Percentiles rank a stretch among this genome's conserved stretches.
phyloP scores from a whole-genome alignment of 768 basidiomycete species.

The Cystofilobasidium bisporidii region DNA sequence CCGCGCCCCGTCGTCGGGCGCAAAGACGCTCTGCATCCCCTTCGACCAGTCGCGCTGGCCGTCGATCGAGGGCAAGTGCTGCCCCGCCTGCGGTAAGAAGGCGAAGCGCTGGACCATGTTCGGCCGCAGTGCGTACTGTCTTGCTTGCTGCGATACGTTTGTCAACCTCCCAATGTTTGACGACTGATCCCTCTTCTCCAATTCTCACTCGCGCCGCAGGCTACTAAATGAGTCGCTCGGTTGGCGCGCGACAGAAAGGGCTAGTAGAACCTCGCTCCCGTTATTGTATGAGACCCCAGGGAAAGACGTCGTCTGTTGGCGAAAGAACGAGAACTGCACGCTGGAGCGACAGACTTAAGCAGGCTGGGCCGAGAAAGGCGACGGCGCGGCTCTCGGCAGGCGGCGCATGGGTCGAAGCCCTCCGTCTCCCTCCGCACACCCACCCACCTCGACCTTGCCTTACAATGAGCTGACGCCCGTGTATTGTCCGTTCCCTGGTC shows the following conservation, averaged over 20 bases:
- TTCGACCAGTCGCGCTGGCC: conserved; percentile 82
- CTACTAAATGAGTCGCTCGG: not conserved
- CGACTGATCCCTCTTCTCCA: no score
- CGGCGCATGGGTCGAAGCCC: no score
- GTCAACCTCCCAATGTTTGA: no score
- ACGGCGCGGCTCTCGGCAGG: not conserved
- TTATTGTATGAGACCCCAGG: conserved; percentile 2
- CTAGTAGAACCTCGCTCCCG: not conserved
- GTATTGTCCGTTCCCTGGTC: no score
- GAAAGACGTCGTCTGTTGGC: not conserved
- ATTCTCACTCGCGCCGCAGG: not conserved
- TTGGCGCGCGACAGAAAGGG: not conserved
- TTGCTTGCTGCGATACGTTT: no score
- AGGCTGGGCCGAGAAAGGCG: no score
- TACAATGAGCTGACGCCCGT: no score
- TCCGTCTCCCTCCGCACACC: no score
- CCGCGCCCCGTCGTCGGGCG: conserved; percentile 91
- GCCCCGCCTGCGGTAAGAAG: conserved; percentile 73
- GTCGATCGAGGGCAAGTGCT: conserved; percentile 68
- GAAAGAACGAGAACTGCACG: no score
- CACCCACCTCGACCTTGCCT: no score
- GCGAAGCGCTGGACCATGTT: conserved; percentile 97
- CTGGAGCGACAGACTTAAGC: no score
- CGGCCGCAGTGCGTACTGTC: conserved; percentile 49
- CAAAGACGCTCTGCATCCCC: conserved; percentile 92